These are phyloP conservation scores for Solanum dulcamara DNA, from an alignment of 257 asterid species.

Conservation along the genomic window DNA sequence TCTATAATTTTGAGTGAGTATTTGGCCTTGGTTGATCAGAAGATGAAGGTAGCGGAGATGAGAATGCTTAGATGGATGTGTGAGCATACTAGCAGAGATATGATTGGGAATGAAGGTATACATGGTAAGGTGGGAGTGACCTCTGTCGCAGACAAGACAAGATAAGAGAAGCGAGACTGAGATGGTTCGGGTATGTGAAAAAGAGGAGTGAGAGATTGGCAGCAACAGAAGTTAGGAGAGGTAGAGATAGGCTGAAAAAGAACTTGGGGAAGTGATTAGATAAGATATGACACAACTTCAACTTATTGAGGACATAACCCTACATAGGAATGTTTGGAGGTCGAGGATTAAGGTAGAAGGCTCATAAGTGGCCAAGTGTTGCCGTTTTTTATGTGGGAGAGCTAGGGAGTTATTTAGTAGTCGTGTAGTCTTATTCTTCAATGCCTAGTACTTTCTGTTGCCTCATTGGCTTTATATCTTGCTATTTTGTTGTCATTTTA, in stretches of 20 bases:
- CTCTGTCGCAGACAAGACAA: background rate
- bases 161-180: background rate
- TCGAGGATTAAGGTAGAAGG: background rate
- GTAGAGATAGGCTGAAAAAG: background rate
- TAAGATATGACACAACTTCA: background rate
- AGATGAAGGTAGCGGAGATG: background rate
- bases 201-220: background rate
- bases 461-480: background rate
- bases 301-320: background rate
- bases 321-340: background rate
- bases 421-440: background rate
- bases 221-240: background rate
- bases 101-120: background rate
- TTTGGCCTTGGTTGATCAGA: background rate
- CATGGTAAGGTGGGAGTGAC: background rate
- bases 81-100: background rate
- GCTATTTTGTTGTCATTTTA: background rate
- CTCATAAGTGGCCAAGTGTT: background rate
- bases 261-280: background rate
- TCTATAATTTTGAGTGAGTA: background rate
- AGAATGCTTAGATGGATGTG: background rate
- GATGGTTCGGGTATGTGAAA: background rate
- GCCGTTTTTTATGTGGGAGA: background rate
- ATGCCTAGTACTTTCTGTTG: background rate
- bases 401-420: background rate